Evolutionary conservation across 2,329 filamentous ascomycete genomes (phyloP), one percentile per base, ranked within the genome.

Genomic region (Talaromyces sp.): DNA sequence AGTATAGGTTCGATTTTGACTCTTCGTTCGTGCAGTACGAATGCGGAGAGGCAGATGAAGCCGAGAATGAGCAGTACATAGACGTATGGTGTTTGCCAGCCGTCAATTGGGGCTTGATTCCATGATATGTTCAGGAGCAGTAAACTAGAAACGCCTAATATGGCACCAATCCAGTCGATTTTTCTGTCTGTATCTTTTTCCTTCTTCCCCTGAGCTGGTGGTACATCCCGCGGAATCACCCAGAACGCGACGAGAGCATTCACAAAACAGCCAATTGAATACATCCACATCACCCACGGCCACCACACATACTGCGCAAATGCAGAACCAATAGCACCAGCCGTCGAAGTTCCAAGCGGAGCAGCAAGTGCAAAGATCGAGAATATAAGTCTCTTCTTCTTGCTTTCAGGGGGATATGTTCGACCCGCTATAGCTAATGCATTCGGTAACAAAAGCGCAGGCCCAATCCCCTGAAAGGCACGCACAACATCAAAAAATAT

Each of bases 61-160:
- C 81, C 81, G 13, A 84, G 68, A 58, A 83, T 79, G 1, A 84
- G 73, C 25, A 78, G 67, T 8, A 77, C 73, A 68, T 79, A 80
- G 53, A 81, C 75, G 70, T 83, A 83, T 0, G 80, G 72, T 36
- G 75, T 72, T 2, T 71, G 49, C 82, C 82, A 84, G 0, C 81
- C 80, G 11, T 79, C 78, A 2, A 79, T 73, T 0, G 80, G 78
- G 3, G 79, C 81, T 70, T 84, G 80, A 68, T 85, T 86, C 81
- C 82, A 85, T 0, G 82, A 81, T 65, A 86, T 81, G 67, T 85
- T 85, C 70, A 85, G 76, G 2, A 85, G 72, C 2, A 85, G 75
- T 59, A 85, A 73, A 11, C 77, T 81, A 2, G 76, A 74, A n/a
- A 86, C 78, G 2, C 84, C 84, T 0, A 78, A 72, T 34, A 22